These are phyloP conservation scores for Acanthamoeba castellanii DNA, from an alignment of 208 protist species.

Conservation along the genomic window DNA sequence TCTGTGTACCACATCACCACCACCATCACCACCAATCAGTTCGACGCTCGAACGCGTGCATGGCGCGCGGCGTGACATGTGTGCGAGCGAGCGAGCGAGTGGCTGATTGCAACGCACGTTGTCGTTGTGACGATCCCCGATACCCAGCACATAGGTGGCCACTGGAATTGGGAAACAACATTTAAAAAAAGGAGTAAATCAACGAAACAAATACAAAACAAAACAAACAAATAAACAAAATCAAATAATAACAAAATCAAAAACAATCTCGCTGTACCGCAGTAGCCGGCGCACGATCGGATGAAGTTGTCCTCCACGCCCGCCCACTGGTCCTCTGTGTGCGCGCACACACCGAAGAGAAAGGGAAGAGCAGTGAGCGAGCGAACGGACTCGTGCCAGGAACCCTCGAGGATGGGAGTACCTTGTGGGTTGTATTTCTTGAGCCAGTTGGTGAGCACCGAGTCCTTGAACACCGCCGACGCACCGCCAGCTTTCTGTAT, in stretches of 20 bases:
- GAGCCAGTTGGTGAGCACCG: slow-evolving; percentile 10
- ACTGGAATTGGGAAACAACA: slow-evolving; percentile 83
- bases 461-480: slow-evolving; percentile 28
- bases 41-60: too few species aligned
- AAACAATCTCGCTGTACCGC: slow-evolving; percentile 52
- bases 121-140: slow-evolving; percentile 91
- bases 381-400: slow-evolving; percentile 67
- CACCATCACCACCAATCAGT: background rate
- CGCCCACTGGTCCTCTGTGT: background rate
- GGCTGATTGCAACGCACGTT: slow-evolving; percentile 74
- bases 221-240: too few species aligned
- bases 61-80: background rate
- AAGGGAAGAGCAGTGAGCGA: background rate
- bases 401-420: background rate
- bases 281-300: slow-evolving; percentile 92
- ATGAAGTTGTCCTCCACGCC: slow-evolving; percentile 66
- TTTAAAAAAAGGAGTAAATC: too few species aligned
- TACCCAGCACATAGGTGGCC: slow-evolving; percentile 94
- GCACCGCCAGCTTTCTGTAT: slow-evolving; percentile 36
- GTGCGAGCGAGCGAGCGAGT: background rate
- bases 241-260: too few species aligned
- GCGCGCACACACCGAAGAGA: slow-evolving; percentile 56
- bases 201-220: too few species aligned
- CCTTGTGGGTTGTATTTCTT: slow-evolving; percentile 19
- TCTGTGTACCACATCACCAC: slow-evolving; percentile 9